Conservation (phyloP, 805 yeast genomes). For the Barnettozyma botsteinii region DNA sequence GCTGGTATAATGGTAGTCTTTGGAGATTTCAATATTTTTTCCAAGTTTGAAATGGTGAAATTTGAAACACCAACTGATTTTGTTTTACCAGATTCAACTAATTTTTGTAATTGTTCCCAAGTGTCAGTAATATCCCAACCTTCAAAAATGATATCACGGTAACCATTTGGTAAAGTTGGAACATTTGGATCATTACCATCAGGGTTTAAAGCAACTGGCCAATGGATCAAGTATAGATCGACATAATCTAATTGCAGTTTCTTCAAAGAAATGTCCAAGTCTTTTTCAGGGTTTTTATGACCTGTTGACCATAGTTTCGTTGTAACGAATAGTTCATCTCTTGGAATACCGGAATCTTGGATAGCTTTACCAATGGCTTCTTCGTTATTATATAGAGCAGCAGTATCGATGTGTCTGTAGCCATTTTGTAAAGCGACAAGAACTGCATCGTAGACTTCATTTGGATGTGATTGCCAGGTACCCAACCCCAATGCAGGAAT, state of each 20-base stretch:
- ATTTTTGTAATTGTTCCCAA: conserved; percentile 16
- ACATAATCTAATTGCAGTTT: conserved; percentile 68
- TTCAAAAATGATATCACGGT: conserved; percentile 50
- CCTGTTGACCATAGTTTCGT: conserved; percentile 58
- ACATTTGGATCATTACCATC: conserved; percentile 22
- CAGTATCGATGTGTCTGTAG: conserved; percentile 60
- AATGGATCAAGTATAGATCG: conserved; percentile 72
- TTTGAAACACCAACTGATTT: conserved; percentile 20
- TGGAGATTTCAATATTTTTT: conserved; percentile 9
- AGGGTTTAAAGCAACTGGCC: conserved; percentile 62
- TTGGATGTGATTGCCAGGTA: conserved; percentile 35
- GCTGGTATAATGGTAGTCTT: conserved; percentile 13
- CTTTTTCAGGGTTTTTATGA: conserved; percentile 39
- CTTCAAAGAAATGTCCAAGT: conserved; percentile 50
- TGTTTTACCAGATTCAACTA: conserved; percentile 9
- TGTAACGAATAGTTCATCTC: conserved; percentile 61
- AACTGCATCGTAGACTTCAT: conserved; percentile 19
- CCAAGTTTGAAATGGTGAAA: conserved; percentile 13
- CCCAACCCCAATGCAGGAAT: conserved; percentile 53
- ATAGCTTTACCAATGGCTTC: conserved; percentile 49
- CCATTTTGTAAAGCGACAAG: conserved; percentile 30
- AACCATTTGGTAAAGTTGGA: conserved; percentile 32
- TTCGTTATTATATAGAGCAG: conserved; percentile 51
- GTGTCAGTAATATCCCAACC: conserved; percentile 44
- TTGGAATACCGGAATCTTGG: conserved; percentile 47